A percentile compares a stretch with the other conserved stretches of the same genome.
Evolutionary conservation across 495 filamentous ascomycete species (phyloP).

Genomic region (Talaromyces ruber): DNA sequence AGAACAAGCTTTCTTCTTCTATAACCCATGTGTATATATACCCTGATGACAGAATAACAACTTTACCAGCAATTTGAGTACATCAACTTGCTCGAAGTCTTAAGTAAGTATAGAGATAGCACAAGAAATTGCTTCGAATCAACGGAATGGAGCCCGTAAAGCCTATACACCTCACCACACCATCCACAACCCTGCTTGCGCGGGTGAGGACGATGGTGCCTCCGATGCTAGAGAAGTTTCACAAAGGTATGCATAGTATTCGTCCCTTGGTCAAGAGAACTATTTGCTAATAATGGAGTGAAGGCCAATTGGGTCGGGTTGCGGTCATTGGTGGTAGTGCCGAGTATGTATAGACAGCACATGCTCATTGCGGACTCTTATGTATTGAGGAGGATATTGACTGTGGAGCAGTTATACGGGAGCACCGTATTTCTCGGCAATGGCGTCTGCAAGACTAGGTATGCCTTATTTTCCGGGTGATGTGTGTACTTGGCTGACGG

Average conservation of each 20-base stretch:
- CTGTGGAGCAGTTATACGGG: constrained; percentile 63
- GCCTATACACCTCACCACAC: constrained; percentile 39
- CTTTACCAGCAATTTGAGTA: not conserved
- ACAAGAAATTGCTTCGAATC: not conserved
- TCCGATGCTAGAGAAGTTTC: constrained; percentile 90
- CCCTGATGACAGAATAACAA: not conserved
- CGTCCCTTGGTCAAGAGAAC: not conserved
- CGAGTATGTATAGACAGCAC: constrained; percentile 54
- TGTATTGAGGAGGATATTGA: not conserved
- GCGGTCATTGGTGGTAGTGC: constrained; percentile 92
- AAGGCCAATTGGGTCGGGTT: constrained; percentile 86
- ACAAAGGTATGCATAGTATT: constrained; percentile 62
- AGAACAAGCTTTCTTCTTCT: not conserved
- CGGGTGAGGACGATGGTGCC: constrained; percentile 89
- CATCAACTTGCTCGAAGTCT: not conserved
- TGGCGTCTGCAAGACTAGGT: constrained; percentile 81
- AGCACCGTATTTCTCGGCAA: constrained; percentile 95
- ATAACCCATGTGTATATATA: not conserved
- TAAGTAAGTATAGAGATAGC: not conserved
- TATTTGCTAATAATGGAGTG: constrained; percentile 9
- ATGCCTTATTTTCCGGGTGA: constrained; percentile 18
- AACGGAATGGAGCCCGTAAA: constrained; percentile 19
- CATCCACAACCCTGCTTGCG: constrained; percentile 64
- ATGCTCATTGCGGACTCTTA: not conserved
- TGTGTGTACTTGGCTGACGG: not conserved